Evolutionary conservation across 495 filamentous ascomycete genomes (phyloP).

Genomic region (Immersiella caudata): DNA sequence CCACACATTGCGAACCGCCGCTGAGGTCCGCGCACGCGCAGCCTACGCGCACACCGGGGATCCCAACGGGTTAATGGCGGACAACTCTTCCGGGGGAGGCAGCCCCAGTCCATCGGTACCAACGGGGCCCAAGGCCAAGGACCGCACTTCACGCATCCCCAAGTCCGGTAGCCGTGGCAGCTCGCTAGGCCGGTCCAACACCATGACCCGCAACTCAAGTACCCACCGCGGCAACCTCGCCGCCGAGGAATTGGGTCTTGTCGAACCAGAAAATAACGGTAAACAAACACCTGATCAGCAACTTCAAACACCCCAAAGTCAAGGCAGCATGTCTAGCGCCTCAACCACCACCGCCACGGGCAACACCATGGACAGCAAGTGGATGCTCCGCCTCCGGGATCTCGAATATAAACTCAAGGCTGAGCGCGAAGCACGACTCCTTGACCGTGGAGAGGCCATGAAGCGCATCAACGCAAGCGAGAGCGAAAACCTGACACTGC

Average conservation of each 20-base stretch:
- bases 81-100: slow-evolving; percentile 35
- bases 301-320: not conserved
- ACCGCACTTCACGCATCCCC: slow-evolving; percentile 40
- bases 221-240: slow-evolving; percentile 20
- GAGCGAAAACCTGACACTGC: slow-evolving; percentile 73
- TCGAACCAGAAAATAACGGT: slow-evolving; percentile 13
- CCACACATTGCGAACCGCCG: slow-evolving; percentile 65
- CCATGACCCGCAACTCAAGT: slow-evolving; percentile 30
- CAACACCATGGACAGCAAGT: slow-evolving; percentile 61
- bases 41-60: slow-evolving; percentile 32
- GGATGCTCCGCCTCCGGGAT: slow-evolving; percentile 82
- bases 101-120: slow-evolving; percentile 55
- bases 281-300: not conserved
- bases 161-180: slow-evolving; percentile 35
- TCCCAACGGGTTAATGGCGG: slow-evolving; percentile 26
- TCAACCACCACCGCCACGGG: not conserved
- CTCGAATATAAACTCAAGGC: slow-evolving; percentile 86
- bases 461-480: slow-evolving; percentile 83
- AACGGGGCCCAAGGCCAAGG: slow-evolving; percentile 47
- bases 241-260: slow-evolving; percentile 14
- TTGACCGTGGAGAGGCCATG: slow-evolving; percentile 81
- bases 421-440: slow-evolving; percentile 81
- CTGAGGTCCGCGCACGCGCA: slow-evolving; percentile 46
- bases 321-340: not conserved
- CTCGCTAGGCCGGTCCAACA: slow-evolving; percentile 31